Percentiles rank a stretch among this genome's conserved stretches.
These are phyloP conservation scores for Penicillium expansum DNA, from an alignment of 2,329 filamentous ascomycete genomes.

Conservation along the genomic window DNA sequence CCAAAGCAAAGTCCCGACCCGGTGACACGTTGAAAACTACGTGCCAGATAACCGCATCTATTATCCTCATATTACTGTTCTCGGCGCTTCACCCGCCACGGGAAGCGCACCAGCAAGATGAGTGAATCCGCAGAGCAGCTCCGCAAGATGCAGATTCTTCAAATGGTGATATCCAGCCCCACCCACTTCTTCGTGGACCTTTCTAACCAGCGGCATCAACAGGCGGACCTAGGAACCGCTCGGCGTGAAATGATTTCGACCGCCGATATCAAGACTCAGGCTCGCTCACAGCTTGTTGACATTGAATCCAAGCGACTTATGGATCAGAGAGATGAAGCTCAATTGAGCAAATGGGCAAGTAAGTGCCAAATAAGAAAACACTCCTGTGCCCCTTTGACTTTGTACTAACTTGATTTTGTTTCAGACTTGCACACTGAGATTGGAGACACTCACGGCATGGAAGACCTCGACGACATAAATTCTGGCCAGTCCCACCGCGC, in stretches of 20 bases:
- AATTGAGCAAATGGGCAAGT: conserved; percentile 2
- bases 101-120: background rate
- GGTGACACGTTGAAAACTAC: background rate
- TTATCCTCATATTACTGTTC: background rate
- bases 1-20: background rate
- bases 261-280: background rate
- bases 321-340: background rate
- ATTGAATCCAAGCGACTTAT: background rate
- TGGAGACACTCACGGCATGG: background rate
- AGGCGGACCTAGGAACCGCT: conserved; percentile 1
- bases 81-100: background rate
- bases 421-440: background rate
- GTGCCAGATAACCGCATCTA: background rate
- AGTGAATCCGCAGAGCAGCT: background rate
- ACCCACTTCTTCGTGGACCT: background rate
- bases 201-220: background rate
- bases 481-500: conserved; percentile 1
- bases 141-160: background rate
- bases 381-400: background rate
- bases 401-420: background rate
- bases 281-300: background rate
- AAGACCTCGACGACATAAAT: conserved; percentile 1
- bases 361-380: background rate
- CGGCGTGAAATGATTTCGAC: conserved; percentile 4
- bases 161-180: background rate